phyloP scores from a whole-genome alignment of 2,329 filamentous ascomycete species.

The Waltergamsia citrina region DNA sequence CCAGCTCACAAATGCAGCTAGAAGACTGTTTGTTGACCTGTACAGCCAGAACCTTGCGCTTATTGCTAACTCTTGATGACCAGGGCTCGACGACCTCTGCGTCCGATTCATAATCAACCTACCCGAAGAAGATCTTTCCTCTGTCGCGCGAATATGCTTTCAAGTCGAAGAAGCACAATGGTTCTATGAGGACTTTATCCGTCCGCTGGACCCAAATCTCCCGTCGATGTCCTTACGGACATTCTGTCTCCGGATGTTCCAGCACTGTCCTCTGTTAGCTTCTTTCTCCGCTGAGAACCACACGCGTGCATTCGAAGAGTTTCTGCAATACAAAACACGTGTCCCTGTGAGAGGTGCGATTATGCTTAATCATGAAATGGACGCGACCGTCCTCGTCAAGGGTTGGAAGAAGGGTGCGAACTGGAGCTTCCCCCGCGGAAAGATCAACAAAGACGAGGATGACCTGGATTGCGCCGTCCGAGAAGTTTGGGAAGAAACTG shows the following conservation, averaged over 20 bases:
- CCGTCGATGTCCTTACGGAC: slow-evolving; percentile 77
- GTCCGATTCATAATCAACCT: slow-evolving; percentile 98
- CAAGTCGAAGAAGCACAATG: slow-evolving; percentile 99
- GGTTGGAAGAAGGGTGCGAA: slow-evolving; percentile 96
- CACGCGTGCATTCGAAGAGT: slow-evolving; percentile 79
- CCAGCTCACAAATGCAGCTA: slow-evolving; percentile 71
- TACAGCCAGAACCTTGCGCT: slow-evolving; percentile 6
- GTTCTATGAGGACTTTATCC: slow-evolving; percentile 99
- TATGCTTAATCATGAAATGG: slow-evolving; percentile 88
- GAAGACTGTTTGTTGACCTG: slow-evolving; percentile 63
- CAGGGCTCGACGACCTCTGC: slow-evolving; percentile 94
- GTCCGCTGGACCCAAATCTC: slow-evolving; percentile 73
- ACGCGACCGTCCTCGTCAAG: slow-evolving; percentile 85
- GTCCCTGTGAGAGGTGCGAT: slow-evolving; percentile 93
- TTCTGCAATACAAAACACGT: slow-evolving; percentile 87
- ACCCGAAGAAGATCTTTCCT: slow-evolving; percentile 80
- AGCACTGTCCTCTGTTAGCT: slow-evolving; percentile 83
- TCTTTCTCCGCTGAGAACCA: slow-evolving; percentile 71
- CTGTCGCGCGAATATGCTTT: slow-evolving; percentile 91
- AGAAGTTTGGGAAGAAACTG: slow-evolving; percentile 95
- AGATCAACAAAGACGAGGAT: slow-evolving; percentile 96
- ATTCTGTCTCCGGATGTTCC: slow-evolving; percentile 86
- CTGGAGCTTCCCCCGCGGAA: slow-evolving; percentile 95
- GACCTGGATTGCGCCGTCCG: slow-evolving; percentile 89
- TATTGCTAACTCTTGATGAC: background rate